These are phyloP conservation scores for Marsdenia floribunda DNA, from an alignment of 257 asterid species.

Conservation along the genomic window DNA sequence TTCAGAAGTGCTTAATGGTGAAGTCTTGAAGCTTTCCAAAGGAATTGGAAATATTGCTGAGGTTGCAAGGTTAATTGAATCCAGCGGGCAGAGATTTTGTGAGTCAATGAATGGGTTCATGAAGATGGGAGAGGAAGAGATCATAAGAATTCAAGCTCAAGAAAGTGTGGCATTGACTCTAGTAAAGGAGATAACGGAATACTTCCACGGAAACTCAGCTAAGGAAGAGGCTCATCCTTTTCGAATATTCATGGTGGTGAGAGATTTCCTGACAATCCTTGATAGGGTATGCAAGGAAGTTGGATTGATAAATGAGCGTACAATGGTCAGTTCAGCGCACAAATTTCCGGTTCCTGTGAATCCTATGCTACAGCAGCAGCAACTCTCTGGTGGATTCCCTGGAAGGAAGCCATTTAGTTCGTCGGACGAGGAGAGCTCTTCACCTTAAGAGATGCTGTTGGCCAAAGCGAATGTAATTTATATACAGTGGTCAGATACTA, in stretches of 20 bases:
- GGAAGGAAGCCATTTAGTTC: constrained; percentile 33
- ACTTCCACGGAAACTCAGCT: constrained; percentile 90
- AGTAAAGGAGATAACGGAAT: constrained; percentile 92
- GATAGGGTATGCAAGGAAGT: constrained; percentile 95
- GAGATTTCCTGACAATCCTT: constrained; percentile 69
- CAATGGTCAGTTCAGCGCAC: constrained; percentile 62
- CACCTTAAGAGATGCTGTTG: constrained; percentile 22
- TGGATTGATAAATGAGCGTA: constrained; percentile 79
- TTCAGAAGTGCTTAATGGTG: constrained; percentile 72
- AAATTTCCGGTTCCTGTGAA: constrained; percentile 86
- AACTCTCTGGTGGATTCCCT: constrained; percentile 34
- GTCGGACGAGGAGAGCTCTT: constrained; percentile 46
- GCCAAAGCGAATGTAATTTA: constrained; percentile 26
- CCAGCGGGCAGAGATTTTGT: constrained; percentile 34
- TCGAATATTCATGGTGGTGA: constrained; percentile 85
- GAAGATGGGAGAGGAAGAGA: constrained; percentile 76
- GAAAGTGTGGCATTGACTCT: constrained; percentile 70
- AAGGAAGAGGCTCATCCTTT: constrained; percentile 94
- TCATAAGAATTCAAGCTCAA: constrained; percentile 70
- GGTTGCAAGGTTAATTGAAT: constrained; percentile 34
- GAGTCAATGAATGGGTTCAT: constrained; percentile 45
- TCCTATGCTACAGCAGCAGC: constrained; percentile 66
- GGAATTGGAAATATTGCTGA: constrained; percentile 57
- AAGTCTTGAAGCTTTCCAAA: constrained; percentile 63
- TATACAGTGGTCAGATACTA: constrained; percentile 31